These are phyloP conservation scores for Cladorrhinum sp. DNA, from an alignment of 2,329 filamentous ascomycete species.

Conservation along the genomic window DNA sequence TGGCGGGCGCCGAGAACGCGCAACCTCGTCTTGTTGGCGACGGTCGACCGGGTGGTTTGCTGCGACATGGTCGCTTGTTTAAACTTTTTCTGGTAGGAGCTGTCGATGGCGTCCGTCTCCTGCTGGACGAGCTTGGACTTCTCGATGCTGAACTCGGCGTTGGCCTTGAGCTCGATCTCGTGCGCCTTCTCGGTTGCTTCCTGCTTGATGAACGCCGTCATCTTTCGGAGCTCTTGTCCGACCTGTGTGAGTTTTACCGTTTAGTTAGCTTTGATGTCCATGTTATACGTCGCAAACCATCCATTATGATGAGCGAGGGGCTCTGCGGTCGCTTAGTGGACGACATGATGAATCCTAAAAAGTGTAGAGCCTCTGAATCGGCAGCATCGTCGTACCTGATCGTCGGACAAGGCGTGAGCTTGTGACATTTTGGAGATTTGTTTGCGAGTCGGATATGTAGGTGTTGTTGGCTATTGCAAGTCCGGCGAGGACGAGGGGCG, in stretches of 20 bases:
- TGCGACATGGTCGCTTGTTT: slow-evolving; percentile 98
- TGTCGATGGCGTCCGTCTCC: slow-evolving; percentile 90
- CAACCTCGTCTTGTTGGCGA: slow-evolving; percentile 93
- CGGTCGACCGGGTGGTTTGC: slow-evolving; percentile 95
- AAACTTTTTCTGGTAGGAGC: slow-evolving; percentile 96
- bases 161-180: slow-evolving; percentile 97
- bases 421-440: slow-evolving; percentile 72
- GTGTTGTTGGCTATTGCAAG: slow-evolving; percentile 15
- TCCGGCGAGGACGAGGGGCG: slow-evolving; percentile 10
- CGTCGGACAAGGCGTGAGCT: slow-evolving; percentile 92
- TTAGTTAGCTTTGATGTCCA: slow-evolving; percentile 4
- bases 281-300: not conserved
- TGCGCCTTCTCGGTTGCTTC: slow-evolving; percentile 95
- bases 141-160: slow-evolving; percentile 98
- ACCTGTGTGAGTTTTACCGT: slow-evolving; percentile 57
- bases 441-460: not conserved
- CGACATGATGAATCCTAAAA: not conserved
- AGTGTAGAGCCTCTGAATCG: not conserved
- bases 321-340: not conserved
- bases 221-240: slow-evolving; percentile 97
- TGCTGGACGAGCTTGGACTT: slow-evolving; percentile 98
- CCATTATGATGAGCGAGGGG: not conserved
- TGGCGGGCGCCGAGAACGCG: slow-evolving; percentile 83
- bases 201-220: slow-evolving; percentile 99
- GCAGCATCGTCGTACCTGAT: slow-evolving; percentile 89